Percentiles rank a stretch among this genome's conserved stretches.
phyloP scores from a whole-genome alignment of 2,329 filamentous ascomycete species.

The Fusarium decemcellulare region DNA sequence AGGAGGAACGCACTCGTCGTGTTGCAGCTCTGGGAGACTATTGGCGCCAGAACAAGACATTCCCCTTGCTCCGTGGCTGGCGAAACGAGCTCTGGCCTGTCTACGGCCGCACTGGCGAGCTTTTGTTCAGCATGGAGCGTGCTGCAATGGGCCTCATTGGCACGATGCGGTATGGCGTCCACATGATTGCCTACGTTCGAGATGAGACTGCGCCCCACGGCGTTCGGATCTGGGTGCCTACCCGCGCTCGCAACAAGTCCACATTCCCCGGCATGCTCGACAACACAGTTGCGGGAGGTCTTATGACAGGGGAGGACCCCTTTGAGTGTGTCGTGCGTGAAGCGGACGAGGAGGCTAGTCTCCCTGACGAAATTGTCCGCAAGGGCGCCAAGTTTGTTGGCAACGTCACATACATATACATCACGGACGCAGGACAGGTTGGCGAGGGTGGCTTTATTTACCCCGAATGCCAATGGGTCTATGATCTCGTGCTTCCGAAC shows the following conservation, averaged over 20 bases:
- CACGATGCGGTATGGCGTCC: slow-evolving; percentile 82
- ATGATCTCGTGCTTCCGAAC: slow-evolving; percentile 83
- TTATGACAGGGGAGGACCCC: slow-evolving; percentile 84
- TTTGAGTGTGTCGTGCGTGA: slow-evolving; percentile 89
- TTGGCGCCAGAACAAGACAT: slow-evolving; percentile 79
- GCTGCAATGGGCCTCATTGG: slow-evolving; percentile 81
- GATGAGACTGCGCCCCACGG: slow-evolving; percentile 60
- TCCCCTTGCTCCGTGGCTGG: slow-evolving; percentile 84
- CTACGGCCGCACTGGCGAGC: slow-evolving; percentile 73
- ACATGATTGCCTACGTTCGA: slow-evolving; percentile 82
- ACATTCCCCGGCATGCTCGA: slow-evolving; percentile 95
- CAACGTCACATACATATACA: slow-evolving; percentile 86
- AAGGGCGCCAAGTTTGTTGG: slow-evolving; percentile 71
- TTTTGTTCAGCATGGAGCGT: slow-evolving; percentile 85
- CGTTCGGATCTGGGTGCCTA: slow-evolving; percentile 87
- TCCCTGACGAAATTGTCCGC: slow-evolving; percentile 79
- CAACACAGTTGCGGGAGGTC: slow-evolving; percentile 88
- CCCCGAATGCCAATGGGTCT: slow-evolving; percentile 93
- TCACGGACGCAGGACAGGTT: slow-evolving; percentile 81
- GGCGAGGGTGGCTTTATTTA: slow-evolving; percentile 88
- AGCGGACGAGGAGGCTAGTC: slow-evolving; percentile 88
- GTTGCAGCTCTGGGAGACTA: slow-evolving; percentile 71
- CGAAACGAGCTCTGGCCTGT: slow-evolving; percentile 85
- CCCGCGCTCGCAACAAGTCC: slow-evolving; percentile 81
- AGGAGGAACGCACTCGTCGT: slow-evolving; percentile 72